Percentiles rank a stretch among this genome's conserved stretches.
phyloP scores from a whole-genome alignment of 805 yeast genomes.

The Metschnikowia aberdeeniae region DNA sequence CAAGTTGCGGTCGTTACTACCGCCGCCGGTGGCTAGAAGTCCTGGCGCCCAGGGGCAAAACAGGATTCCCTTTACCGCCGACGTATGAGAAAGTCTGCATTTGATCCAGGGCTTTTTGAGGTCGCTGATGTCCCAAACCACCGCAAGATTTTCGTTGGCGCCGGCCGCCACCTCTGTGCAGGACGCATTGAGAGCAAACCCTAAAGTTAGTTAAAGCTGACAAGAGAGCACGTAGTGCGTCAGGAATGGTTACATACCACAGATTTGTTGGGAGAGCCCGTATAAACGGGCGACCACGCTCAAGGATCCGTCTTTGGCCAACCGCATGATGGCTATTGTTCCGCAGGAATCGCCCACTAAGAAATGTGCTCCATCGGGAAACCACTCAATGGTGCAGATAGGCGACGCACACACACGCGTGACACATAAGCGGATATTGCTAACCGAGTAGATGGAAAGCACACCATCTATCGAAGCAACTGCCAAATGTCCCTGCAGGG shows the following conservation, averaged over 20 bases:
- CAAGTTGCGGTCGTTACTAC: constrained; percentile 73
- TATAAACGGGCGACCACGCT: constrained; percentile 17
- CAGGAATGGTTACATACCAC: constrained; percentile 28
- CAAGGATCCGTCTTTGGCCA: constrained; percentile 11
- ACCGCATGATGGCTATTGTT: constrained; percentile 43
- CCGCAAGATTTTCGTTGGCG: constrained; percentile 76
- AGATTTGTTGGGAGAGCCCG: constrained; percentile 34
- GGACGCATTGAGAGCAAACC: constrained; percentile 56
- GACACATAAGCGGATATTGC: constrained; percentile 30
- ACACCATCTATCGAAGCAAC: constrained; percentile 60
- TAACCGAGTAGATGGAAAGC: constrained; percentile 39
- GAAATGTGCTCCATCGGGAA: constrained; percentile 39
- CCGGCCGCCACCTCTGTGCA: constrained; percentile 68
- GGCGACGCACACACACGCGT: constrained; percentile 8
- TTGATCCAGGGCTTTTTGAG: constrained; percentile 36
- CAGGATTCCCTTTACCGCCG: constrained; percentile 88
- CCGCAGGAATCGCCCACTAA: constrained; percentile 68
- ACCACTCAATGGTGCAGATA: constrained; percentile 61
- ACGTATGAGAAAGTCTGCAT: constrained; percentile 59
- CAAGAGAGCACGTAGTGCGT: too few relatives aligned
- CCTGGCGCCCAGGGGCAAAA: constrained; percentile 88
- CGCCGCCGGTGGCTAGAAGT: constrained; percentile 87
- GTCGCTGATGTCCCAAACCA: constrained; percentile 63
- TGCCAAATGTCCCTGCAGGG: constrained; percentile 43
- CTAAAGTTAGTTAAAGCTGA: constrained; percentile 28